These are phyloP conservation scores for Amanita inopinata DNA, from an alignment of 768 basidiomycete genomes.

Conservation along the genomic window DNA sequence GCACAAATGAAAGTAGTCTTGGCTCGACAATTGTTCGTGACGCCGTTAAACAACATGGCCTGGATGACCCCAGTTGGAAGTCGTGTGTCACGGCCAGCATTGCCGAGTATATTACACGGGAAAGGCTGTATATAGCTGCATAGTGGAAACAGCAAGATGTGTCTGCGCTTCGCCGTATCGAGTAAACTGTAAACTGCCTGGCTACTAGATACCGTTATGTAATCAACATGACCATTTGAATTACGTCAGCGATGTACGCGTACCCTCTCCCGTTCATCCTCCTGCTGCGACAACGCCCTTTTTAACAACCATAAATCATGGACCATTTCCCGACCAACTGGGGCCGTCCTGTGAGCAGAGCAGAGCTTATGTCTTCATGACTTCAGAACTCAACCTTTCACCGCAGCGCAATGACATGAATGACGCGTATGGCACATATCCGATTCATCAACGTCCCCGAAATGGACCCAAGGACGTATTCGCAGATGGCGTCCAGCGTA, in stretches of 20 bases:
- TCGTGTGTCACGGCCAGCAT: slow-evolving; percentile 6
- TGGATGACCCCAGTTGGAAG: slow-evolving; percentile 5
- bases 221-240: not conserved
- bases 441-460: slow-evolving; percentile 51
- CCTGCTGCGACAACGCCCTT: not conserved
- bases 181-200: too few species aligned
- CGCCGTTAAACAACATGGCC: slow-evolving; percentile 23
- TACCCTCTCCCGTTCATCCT: not conserved
- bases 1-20: slow-evolving; percentile 39
- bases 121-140: slow-evolving; percentile 4
- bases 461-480: slow-evolving; percentile 46
- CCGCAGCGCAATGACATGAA: slow-evolving; percentile 60
- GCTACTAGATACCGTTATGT: too few species aligned
- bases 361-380: not conserved
- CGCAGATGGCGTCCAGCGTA: slow-evolving; percentile 61
- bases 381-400: not conserved
- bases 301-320: too few species aligned
- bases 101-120: slow-evolving; percentile 7
- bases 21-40: slow-evolving; percentile 66
- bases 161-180: too few species aligned
- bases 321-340: slow-evolving; percentile 82
- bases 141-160: slow-evolving; percentile 8
- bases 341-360: slow-evolving; percentile 58
- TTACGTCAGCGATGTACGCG: slow-evolving; percentile 11
- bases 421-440: slow-evolving; percentile 73